Percentiles rank a stretch among this genome's conserved stretches.
Evolutionary conservation across 2,329 filamentous ascomycete species (phyloP).

Genomic region (Diaporthe destruens): DNA sequence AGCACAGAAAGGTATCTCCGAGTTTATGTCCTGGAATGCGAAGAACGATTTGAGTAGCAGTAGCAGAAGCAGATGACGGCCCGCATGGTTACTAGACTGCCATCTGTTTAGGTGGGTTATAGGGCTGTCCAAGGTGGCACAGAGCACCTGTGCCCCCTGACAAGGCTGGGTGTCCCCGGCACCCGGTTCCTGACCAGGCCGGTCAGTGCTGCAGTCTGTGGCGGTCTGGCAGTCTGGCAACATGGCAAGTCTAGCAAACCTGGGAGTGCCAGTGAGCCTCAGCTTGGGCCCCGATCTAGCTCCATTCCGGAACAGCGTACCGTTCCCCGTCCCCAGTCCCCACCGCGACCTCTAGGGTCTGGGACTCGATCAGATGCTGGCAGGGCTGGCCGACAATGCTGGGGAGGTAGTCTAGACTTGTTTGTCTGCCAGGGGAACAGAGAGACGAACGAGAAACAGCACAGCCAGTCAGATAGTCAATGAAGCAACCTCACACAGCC

Average conservation of each 20-base stretch:
- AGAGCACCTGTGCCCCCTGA: not conserved
- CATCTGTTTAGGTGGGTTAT: not conserved
- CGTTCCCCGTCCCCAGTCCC: conserved; percentile 25
- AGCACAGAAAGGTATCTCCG: not conserved
- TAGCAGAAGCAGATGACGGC: not conserved
- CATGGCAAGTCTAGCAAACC: not conserved
- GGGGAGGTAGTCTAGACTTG: not conserved
- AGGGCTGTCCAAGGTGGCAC: not conserved
- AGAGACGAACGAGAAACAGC: not conserved
- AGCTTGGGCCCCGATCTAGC: conserved; percentile 13
- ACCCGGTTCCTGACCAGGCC: not conserved
- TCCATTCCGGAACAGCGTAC: not conserved
- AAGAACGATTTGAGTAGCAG: not conserved
- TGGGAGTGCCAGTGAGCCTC: conserved; percentile 10
- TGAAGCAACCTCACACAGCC: too few species aligned
- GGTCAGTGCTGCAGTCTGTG: not conserved
- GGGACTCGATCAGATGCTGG: conserved; percentile 22
- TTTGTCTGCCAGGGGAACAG: not conserved
- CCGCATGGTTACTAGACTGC: too few species aligned
- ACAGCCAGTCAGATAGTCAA: not conserved
- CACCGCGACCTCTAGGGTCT: conserved; percentile 14
- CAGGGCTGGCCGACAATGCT: not conserved
- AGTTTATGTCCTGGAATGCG: not conserved
- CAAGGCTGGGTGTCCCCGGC: not conserved
- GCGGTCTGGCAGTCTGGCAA: not conserved